Conservation (phyloP, 768 basidiomycete species). For the Royoungia palumana region DNA sequence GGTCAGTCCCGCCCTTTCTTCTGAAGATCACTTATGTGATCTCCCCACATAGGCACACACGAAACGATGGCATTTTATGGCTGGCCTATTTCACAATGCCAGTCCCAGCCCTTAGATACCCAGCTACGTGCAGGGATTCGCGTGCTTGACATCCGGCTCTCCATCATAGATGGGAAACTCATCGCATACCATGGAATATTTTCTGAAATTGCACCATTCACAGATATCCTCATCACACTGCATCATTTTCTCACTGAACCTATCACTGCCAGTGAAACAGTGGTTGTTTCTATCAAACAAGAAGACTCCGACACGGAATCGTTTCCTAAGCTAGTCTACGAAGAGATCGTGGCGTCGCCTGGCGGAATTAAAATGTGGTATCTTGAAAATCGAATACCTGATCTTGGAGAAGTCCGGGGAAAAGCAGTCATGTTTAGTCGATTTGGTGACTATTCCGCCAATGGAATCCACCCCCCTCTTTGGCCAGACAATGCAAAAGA, state of each 20-base stretch:
- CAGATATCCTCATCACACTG: conserved; percentile 57
- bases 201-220: conserved; percentile 67
- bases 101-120: conserved; percentile 54
- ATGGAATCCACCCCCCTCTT: conserved; percentile 82
- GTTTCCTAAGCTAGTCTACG: conserved; percentile 65
- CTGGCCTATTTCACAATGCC: conserved; percentile 87
- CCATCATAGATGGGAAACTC: conserved; percentile 58
- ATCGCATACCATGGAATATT: conserved; percentile 79
- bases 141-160: conserved; percentile 76
- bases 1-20: conserved; percentile 50
- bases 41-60: conserved; percentile 4
- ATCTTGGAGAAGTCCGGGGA: conserved; percentile 79
- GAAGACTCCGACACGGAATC: conserved; percentile 57
- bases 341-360: conserved; percentile 57
- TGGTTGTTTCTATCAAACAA: conserved; percentile 88
- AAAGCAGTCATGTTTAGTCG: conserved; percentile 83
- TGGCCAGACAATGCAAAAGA: conserved; percentile 80
- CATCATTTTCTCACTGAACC: conserved; percentile 62
- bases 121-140: conserved; percentile 81
- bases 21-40: neutral
- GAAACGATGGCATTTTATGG: conserved; percentile 72
- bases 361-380: conserved; percentile 68
- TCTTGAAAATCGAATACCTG: conserved; percentile 76
- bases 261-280: conserved; percentile 58
- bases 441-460: conserved; percentile 60